These are phyloP conservation scores for Chlorencoelia australis DNA, from an alignment of 2,329 filamentous ascomycete genomes.

Conservation along the genomic window DNA sequence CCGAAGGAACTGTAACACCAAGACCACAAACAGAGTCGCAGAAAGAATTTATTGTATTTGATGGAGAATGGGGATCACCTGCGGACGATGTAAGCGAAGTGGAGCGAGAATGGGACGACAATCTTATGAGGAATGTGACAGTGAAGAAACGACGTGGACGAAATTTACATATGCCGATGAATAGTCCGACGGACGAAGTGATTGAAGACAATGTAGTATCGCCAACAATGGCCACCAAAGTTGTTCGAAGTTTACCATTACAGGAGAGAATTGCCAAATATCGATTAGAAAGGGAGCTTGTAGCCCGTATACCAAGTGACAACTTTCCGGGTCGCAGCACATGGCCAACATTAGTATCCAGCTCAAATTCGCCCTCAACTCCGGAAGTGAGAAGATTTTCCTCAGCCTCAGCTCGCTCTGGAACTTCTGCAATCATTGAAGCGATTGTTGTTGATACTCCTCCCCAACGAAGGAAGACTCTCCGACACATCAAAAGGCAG, in stretches of 20 bases:
- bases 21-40: slow-evolving; percentile 28
- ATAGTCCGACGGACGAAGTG: slow-evolving; percentile 31
- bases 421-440: slow-evolving; percentile 47
- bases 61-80: slow-evolving; percentile 45
- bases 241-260: slow-evolving; percentile 18
- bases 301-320: too few relatives aligned
- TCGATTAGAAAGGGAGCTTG: slow-evolving; percentile 17
- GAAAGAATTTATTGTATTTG: slow-evolving; percentile 44
- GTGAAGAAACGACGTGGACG: slow-evolving; percentile 34
- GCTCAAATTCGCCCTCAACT: slow-evolving; percentile 18
- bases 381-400: slow-evolving; percentile 40
- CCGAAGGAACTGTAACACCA: slow-evolving; percentile 25
- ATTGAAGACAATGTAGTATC: slow-evolving; percentile 38
- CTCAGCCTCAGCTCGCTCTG: slow-evolving; percentile 43
- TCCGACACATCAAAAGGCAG: slow-evolving; percentile 53
- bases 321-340: too few relatives aligned
- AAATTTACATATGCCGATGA: slow-evolving; percentile 13
- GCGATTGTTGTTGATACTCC: slow-evolving; percentile 44
- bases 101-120: slow-evolving; percentile 45
- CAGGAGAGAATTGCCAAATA: slow-evolving; percentile 21
- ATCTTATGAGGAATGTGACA: slow-evolving; percentile 42
- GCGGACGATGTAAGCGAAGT: slow-evolving; percentile 32
- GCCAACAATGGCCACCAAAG: slow-evolving; percentile 43
- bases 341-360: background rate
- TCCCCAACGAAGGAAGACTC: slow-evolving; percentile 39